A percentile compares a stretch with the other conserved stretches of the same genome.
These are phyloP conservation scores for Amanita brunnescens DNA, from an alignment of 768 basidiomycete species.

Conservation along the genomic window DNA sequence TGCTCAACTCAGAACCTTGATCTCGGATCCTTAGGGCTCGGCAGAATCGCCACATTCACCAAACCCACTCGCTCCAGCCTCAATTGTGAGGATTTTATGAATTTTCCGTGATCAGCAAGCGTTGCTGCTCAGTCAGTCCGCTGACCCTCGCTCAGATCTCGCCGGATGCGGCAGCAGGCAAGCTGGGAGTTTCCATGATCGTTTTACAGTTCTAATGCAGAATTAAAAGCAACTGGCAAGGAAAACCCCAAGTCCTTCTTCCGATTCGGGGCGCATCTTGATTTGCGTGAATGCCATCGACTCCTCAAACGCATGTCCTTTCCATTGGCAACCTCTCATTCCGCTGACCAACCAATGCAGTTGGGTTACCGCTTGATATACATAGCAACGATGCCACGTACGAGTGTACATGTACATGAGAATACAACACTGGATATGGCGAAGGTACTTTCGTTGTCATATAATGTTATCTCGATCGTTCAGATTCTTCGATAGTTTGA, in stretches of 20 bases:
- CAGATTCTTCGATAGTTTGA: slow-evolving; percentile 50
- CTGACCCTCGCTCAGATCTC: slow-evolving; percentile 52
- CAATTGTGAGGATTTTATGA: no score
- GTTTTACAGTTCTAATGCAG: slow-evolving; percentile 1
- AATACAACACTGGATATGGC: slow-evolving; percentile 89
- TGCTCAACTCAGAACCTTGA: no score
- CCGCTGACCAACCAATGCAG: slow-evolving; percentile 28
- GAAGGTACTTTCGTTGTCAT: slow-evolving; percentile 34
- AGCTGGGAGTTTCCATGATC: neutral
- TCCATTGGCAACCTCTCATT: neutral
- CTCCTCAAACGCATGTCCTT: slow-evolving; percentile 77
- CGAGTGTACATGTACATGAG: slow-evolving; percentile 82
- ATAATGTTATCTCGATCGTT: neutral
- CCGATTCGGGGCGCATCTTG: slow-evolving; percentile 75
- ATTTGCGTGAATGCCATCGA: slow-evolving; percentile 87
- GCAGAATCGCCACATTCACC: no score
- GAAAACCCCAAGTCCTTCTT: slow-evolving; percentile 67
- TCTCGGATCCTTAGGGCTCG: no score
- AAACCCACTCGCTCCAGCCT: no score
- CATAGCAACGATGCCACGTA: slow-evolving; percentile 80
- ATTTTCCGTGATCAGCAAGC: no score
- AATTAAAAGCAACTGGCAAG: slow-evolving; percentile 40
- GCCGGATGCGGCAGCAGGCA: slow-evolving; percentile 72
- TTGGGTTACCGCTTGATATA: slow-evolving; percentile 85
- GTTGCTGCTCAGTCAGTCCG: no score